Percentiles rank a stretch among this genome's conserved stretches.
Conservation (phyloP, 2,329 filamentous ascomycete species). For the Cercospora sp. region DNA sequence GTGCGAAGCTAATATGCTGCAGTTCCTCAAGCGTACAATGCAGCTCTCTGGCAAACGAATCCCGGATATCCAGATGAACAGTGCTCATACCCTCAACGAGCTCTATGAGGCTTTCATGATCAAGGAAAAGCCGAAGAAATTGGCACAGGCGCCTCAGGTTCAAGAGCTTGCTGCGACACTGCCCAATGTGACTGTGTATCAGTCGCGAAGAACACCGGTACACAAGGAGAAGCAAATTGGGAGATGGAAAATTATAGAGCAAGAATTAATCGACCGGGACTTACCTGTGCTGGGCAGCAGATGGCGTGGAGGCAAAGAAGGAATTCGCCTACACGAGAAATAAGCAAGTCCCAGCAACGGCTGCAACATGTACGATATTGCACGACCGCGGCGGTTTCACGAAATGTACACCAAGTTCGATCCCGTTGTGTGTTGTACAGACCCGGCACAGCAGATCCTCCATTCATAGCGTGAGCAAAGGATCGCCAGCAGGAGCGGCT, state of each 20-base stretch:
- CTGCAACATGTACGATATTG: conserved; percentile 1
- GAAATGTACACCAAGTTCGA: background rate
- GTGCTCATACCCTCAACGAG: conserved; percentile 40
- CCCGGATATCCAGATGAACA: conserved; percentile 65
- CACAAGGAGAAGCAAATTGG: conserved; percentile 72
- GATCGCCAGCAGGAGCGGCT: background rate
- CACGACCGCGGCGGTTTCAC: background rate
- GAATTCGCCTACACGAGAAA: conserved; percentile 9
- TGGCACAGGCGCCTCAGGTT: conserved; percentile 61
- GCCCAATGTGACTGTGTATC: conserved; percentile 70
- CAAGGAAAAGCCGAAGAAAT: conserved; percentile 52
- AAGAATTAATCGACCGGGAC: conserved; percentile 64
- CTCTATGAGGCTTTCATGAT: conserved; percentile 41
- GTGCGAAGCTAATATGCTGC: conserved; percentile 24
- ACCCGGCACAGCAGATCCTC: background rate
- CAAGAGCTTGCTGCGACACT: conserved; percentile 52
- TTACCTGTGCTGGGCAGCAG: conserved; percentile 52
- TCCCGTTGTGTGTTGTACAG: background rate
- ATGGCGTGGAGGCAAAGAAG: conserved; percentile 18
- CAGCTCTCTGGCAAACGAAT: conserved; percentile 78
- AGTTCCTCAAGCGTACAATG: conserved; percentile 79
- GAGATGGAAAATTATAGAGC: conserved; percentile 76
- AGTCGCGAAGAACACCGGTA: conserved; percentile 65
- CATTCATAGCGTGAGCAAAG: background rate
- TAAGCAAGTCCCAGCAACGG: background rate